Conservation (phyloP, 768 basidiomycete species). For the Tremella yokohamensis region DNA sequence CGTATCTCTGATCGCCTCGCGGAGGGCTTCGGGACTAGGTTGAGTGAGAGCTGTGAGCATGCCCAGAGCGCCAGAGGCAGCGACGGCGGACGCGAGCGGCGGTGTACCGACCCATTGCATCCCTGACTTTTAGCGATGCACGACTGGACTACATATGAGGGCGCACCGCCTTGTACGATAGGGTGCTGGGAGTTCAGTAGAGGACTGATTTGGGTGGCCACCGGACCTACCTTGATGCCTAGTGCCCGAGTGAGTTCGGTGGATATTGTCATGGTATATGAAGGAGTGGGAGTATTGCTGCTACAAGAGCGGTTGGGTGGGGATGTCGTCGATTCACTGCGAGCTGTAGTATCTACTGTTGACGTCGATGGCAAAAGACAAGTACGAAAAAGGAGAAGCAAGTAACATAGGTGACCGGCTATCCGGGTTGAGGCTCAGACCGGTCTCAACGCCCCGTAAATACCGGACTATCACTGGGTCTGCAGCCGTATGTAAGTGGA, state of each 20-base stretch:
- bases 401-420: no score
- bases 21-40: conserved; percentile 74
- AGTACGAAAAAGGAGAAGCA: no score
- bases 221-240: conserved; percentile 32
- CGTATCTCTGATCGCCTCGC: conserved; percentile 74
- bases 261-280: conserved; percentile 25
- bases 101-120: conserved; percentile 67
- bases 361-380: no score
- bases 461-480: no score
- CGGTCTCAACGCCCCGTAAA: no score
- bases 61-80: conserved; percentile 54
- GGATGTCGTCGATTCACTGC: no score
- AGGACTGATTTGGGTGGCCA: background rate
- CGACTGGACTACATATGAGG: background rate
- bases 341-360: no score
- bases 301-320: background rate
- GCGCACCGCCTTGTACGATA: conserved; percentile 39
- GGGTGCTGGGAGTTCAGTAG: conserved; percentile 28
- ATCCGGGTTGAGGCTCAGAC: no score
- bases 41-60: conserved; percentile 85
- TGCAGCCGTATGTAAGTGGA: no score
- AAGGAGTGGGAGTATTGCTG: background rate
- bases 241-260: conserved; percentile 35
- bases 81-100: conserved; percentile 42
- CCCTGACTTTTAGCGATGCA: conserved; percentile 11